A percentile compares a stretch with the other conserved stretches of the same genome.
phyloP scores from a whole-genome alignment of 176 grass and related monocot species.

The sorghum (Sorghum bicolor) region Sorghum_bicolor_NCBIv3 NC_012876.2:58966501-58967000 shows the following conservation, averaged over 20 bases:
- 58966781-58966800: slow-evolving; percentile 50
- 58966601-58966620: slow-evolving; percentile 64
- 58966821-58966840: slow-evolving; percentile 60
- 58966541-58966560: slow-evolving; percentile 53
- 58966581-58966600: slow-evolving; percentile 48
- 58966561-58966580: slow-evolving; percentile 66
- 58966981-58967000: slow-evolving; percentile 48
- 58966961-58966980: slow-evolving; percentile 44
- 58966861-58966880: slow-evolving; percentile 56
- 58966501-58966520: slow-evolving; percentile 74
- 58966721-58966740: slow-evolving; percentile 65
- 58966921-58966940: slow-evolving; percentile 80
- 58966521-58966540: slow-evolving; percentile 83
- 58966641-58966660: slow-evolving; percentile 51
- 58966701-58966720: slow-evolving; percentile 51
- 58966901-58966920: slow-evolving; percentile 45
- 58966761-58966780: slow-evolving; percentile 51
- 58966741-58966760: slow-evolving; percentile 53
- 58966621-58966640: slow-evolving; percentile 78
- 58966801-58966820: slow-evolving; percentile 48
- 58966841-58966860: slow-evolving; percentile 69
- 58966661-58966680: slow-evolving; percentile 61
- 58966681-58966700: slow-evolving; percentile 85
- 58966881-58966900: slow-evolving; percentile 53
- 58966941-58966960: slow-evolving; percentile 83